phyloP scores from a whole-genome alignment of 768 basidiomycete genomes.

The Russula sp. region DNA sequence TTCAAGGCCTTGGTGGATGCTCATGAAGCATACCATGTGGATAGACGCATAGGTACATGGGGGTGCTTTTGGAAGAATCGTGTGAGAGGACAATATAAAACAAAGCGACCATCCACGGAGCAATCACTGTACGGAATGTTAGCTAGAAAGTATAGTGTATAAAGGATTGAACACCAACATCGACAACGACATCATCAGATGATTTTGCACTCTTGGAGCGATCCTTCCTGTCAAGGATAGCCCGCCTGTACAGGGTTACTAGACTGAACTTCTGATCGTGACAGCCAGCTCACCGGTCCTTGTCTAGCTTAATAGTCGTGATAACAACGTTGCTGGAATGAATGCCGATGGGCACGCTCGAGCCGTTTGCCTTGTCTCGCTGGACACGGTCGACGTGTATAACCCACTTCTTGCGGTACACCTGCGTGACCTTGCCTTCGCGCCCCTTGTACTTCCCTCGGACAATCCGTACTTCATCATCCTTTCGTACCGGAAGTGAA shows the following conservation, averaged over 20 bases:
- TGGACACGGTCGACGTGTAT: constrained; percentile 97
- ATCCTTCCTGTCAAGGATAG: constrained; percentile 83
- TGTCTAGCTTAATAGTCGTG: constrained; percentile 86
- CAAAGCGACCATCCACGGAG: constrained; percentile 23
- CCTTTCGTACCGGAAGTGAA: constrained; percentile 92
- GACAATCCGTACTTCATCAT: constrained; percentile 96
- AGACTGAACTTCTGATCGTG: background rate
- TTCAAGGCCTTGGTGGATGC: constrained; percentile 8
- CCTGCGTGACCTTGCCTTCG: constrained; percentile 96
- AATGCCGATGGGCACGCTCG: constrained; percentile 87
- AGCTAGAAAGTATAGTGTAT: constrained; percentile 17
- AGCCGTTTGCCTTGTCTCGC: constrained; percentile 96
- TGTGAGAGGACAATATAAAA: constrained; percentile 26
- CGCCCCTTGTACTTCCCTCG: constrained; percentile 98
- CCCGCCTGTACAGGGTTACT: constrained; percentile 44
- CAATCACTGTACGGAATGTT: constrained; percentile 32
- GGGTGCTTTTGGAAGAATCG: constrained; percentile 40
- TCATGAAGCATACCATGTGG: constrained; percentile 53
- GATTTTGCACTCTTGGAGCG: constrained; percentile 52
- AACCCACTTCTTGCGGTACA: constrained; percentile 99
- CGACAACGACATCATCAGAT: constrained; percentile 62
- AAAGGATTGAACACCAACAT: constrained; percentile 43
- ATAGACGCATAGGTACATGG: constrained; percentile 59
- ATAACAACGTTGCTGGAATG: constrained; percentile 97
- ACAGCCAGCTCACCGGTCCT: constrained; percentile 55